Percentiles rank a stretch among this genome's conserved stretches.
Evolutionary conservation across 345 rosid genomes (phyloP).

Genomic region (Camelina hispida): DNA sequence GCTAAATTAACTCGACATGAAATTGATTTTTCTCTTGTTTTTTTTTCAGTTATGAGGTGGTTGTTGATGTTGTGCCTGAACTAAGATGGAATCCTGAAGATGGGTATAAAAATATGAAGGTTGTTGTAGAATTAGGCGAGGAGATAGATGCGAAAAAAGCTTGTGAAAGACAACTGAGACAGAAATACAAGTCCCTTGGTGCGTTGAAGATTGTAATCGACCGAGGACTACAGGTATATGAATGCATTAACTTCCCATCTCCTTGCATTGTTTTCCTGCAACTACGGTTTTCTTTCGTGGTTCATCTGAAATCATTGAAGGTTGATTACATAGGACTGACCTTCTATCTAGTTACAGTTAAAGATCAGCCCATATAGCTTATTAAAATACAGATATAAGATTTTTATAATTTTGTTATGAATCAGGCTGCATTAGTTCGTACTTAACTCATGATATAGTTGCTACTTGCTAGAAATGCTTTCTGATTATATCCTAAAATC

Average conservation of each 20-base stretch:
- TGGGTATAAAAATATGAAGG: slow-evolving; percentile 81
- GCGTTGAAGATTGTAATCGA: slow-evolving; percentile 68
- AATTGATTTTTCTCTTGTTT: slow-evolving; percentile 7
- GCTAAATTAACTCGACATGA: slow-evolving; percentile 16
- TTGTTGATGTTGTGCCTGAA: slow-evolving; percentile 90
- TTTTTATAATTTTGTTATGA: not conserved
- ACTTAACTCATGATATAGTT: slow-evolving; percentile 16
- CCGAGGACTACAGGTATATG: slow-evolving; percentile 83
- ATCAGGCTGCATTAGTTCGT: slow-evolving; percentile 2
- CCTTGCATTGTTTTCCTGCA: slow-evolving; percentile 17
- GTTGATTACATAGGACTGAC: not conserved
- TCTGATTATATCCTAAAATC: slow-evolving; percentile 24
- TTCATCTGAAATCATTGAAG: slow-evolving; percentile 2
- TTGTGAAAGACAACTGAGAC: slow-evolving; percentile 75
- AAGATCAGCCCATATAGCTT: not conserved
- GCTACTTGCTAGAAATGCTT: not conserved
- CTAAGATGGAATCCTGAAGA: slow-evolving; percentile 82
- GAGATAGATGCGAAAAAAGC: slow-evolving; percentile 78
- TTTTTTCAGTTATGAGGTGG: slow-evolving; percentile 72
- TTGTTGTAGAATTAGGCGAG: slow-evolving; percentile 85
- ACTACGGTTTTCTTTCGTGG: not conserved
- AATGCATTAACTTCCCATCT: slow-evolving; percentile 7
- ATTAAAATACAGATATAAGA: not conserved
- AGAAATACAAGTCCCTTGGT: slow-evolving; percentile 79
- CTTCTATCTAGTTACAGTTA: not conserved